Percentiles rank a stretch among this genome's conserved stretches.
Conservation (phyloP, 768 basidiomycete genomes). For the Phaeotremella skinneri region DNA sequence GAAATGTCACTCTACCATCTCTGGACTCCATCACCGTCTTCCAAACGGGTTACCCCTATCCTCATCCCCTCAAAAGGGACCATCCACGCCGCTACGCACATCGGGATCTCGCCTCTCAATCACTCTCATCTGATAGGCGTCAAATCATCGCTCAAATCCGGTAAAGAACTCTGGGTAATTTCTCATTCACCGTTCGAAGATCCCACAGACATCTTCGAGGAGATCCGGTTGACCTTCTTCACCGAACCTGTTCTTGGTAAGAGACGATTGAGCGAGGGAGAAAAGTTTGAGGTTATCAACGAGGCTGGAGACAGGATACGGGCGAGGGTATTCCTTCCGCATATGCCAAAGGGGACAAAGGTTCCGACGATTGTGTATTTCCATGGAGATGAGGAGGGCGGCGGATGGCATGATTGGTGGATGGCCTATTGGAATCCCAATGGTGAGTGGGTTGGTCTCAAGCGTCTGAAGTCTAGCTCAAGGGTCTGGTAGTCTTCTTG, state of each 20-base stretch:
- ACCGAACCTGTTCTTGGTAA: neutral
- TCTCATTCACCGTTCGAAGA: slow-evolving; percentile 27
- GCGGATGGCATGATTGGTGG: slow-evolving; percentile 19
- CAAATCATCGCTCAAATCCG: slow-evolving; percentile 8
- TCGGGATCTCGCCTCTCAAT: slow-evolving; percentile 22
- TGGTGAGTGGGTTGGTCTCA: neutral
- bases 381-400: slow-evolving; percentile 15
- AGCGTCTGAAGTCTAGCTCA: neutral
- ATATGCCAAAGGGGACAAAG: neutral
- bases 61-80: slow-evolving; percentile 20
- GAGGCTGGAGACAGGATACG: neutral
- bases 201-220: slow-evolving; percentile 27
- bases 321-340: slow-evolving; percentile 7
- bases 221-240: slow-evolving; percentile 25
- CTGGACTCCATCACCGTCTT: slow-evolving; percentile 10
- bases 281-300: slow-evolving; percentile 5
- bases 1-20: slow-evolving; percentile 22
- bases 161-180: slow-evolving; percentile 20
- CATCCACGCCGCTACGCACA: slow-evolving; percentile 16
- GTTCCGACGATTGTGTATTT: slow-evolving; percentile 12
- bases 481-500: neutral
- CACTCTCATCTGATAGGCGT: slow-evolving; percentile 27
- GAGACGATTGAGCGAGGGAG: neutral
- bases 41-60: slow-evolving; percentile 6
- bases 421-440: slow-evolving; percentile 16